Percentiles rank a stretch among this genome's conserved stretches.
These are phyloP conservation scores for Groenewaldozyma sp. DNA, from an alignment of 1,139 yeast species.

Conservation along the genomic window DNA sequence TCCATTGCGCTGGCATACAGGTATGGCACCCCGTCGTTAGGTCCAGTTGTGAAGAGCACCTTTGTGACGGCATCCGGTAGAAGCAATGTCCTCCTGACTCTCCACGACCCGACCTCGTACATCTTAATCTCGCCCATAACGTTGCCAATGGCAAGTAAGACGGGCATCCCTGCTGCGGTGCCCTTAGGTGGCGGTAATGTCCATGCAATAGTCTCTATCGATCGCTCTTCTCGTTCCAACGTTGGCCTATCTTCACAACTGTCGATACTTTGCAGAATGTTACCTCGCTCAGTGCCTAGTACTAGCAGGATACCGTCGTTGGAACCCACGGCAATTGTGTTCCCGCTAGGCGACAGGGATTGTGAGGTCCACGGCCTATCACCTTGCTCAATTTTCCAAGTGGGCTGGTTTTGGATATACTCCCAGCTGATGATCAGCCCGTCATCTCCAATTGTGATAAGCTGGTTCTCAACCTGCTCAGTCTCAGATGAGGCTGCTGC, in stretches of 20 bases:
- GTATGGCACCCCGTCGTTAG: slow-evolving; percentile 36
- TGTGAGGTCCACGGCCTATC: slow-evolving; percentile 88
- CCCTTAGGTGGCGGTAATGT: slow-evolving; percentile 49
- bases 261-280: slow-evolving; percentile 47
- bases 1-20: slow-evolving; percentile 73
- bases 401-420: slow-evolving; percentile 62
- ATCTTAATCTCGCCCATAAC: slow-evolving; percentile 80
- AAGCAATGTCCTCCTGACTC: slow-evolving; percentile 61
- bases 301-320: slow-evolving; percentile 79
- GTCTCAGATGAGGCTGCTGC: slow-evolving; percentile 32
- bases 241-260: slow-evolving; percentile 55
- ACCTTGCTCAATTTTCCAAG: slow-evolving; percentile 48
- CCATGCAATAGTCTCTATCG: slow-evolving; percentile 85
- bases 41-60: slow-evolving; percentile 46
- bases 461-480: slow-evolving; percentile 39
- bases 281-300: slow-evolving; percentile 64
- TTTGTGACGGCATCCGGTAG: slow-evolving; percentile 74
- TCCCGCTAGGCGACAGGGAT: slow-evolving; percentile 41
- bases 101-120: slow-evolving; percentile 82
- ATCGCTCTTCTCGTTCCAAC: slow-evolving; percentile 60
- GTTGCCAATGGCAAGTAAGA: slow-evolving; percentile 59
- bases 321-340: slow-evolving; percentile 58
- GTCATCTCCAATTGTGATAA: slow-evolving; percentile 81
- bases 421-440: slow-evolving; percentile 86
- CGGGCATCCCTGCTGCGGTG: slow-evolving; percentile 5